phyloP scores from a whole-genome alignment of 164 flowering plant genomes.

The Kingdonia uniflora region DNA sequence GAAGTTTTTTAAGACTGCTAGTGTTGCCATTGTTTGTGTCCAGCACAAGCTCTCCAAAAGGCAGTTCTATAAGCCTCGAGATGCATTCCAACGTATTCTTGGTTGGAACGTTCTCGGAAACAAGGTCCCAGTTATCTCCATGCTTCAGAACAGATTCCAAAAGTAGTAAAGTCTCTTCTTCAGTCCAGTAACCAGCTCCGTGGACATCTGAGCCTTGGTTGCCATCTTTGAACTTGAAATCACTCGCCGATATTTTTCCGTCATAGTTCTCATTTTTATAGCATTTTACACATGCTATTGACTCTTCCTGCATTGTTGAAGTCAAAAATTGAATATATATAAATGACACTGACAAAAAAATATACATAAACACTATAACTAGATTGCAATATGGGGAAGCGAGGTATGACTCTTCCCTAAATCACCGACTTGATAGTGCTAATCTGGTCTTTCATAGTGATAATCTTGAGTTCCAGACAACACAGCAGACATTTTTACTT shows the following conservation, averaged over 20 bases:
- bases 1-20: conserved; percentile 16
- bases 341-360: background rate
- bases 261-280: conserved; percentile 40
- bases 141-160: conserved; percentile 71
- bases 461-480: too few relatives aligned
- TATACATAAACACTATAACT: background rate
- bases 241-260: conserved; percentile 43
- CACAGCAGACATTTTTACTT: too few relatives aligned
- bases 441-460: too few relatives aligned
- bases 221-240: conserved; percentile 38
- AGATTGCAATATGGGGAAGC: too few relatives aligned
- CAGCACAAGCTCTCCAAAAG: conserved; percentile 70
- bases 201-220: conserved; percentile 11
- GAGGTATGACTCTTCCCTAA: too few relatives aligned
- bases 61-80: conserved; percentile 68
- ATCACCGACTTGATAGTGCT: too few relatives aligned
- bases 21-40: conserved; percentile 19
- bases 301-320: conserved; percentile 25
- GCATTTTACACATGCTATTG: conserved; percentile 52
- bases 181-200: conserved; percentile 54
- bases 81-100: conserved; percentile 78
- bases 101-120: conserved; percentile 54
- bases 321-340: background rate
- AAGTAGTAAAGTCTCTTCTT: conserved; percentile 71
- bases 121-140: conserved; percentile 92